Evolutionary conservation across 352 stramenopile species (phyloP), one percentile per base, ranked within the genome.

Genomic region (Phytopythium chamaehyphon): DNA sequence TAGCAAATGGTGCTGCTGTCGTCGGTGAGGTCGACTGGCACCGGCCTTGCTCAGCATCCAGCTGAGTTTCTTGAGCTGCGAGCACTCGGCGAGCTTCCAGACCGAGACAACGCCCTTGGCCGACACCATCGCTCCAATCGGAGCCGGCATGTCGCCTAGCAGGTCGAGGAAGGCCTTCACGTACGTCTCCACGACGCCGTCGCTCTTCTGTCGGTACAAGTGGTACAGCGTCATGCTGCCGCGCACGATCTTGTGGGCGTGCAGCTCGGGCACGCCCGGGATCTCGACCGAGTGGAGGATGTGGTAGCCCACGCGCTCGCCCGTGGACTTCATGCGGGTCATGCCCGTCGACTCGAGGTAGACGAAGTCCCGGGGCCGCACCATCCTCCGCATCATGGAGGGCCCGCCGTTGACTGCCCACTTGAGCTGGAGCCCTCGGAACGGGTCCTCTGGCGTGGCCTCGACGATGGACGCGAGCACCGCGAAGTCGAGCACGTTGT

Each of bases 281-380:
- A 72, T 39, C 14, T 55, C 50, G 38, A 77, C 46, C 2, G 61
- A 67, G 44, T 74, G 68, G 23, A 74, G 31, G 15, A 77, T 51
- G 36, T 70, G 61, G 54, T 62, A 77, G 8, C 68, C 76, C 12
- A 84, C 51, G 40, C 60, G 59, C 42, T 87, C 71, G 37, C 69
- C 69, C 9, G 63, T 83, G 3, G 63, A 62, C 0, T 55, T 51
- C 8, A 48, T 52, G 46, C 46, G 46, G 4, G 66, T 66, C 50
- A 82, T 66, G 1, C 74, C 74, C 18, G 68, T 81, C 11, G 69
- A 67, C 46, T 86, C 71, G 51, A 83, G 42, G 37, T 71, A 83
- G 9, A 86, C 69, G 51, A 82, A 79, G 55, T 86, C 74, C 36
- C 74, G 69, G 21, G 57, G 69, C 18, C 73, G 73, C 54, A 83